Base-by-base conservation (phyloP, 306 rosid genomes). In the Heteromeles arbutifolia region DNA sequence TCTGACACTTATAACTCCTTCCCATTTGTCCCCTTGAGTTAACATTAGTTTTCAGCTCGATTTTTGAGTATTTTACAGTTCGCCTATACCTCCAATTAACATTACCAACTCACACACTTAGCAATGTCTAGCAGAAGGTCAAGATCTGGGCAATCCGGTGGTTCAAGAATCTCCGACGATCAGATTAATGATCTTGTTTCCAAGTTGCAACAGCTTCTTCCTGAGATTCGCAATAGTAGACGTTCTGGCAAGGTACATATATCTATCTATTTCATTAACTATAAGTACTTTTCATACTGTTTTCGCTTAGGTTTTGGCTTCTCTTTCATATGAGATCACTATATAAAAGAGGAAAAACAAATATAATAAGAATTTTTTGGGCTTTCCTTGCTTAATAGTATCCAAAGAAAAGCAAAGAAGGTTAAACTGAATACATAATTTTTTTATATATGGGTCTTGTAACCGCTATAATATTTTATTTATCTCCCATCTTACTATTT, bases 171-270 rank as follows among this genome's bases (percentile, higher is more conserved):
- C 82, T 84, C 89, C 0, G 99, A 96, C n/a, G 98, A 92, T 79
- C 99, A 96, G 88, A 96, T 96, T 84, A 82, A 88, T 67, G 99
- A 96, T 74, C 99, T 92, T 21, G 98, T 92, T 72, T 85, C 98
- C 73, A 96, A 92, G 86, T 82, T 96, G 85, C 98, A 92, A 39
- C 98, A 92, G 53, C 97, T 96, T 79, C 96, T 96, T 67, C 98
- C 99, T 3, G 98, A 96, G 90, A 90, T 96, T 87, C 97, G 97
- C 5, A 78, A 88, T 19, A 79, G 85, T 18, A 75, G 86, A 50
- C 86, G 77, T 34, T 90, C 99, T 14, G 99, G 92, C 85, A 96
- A 87, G 99, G 99, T 92, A 61, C 24, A 37, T 25, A 45, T 14
- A 61, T 43, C 11, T 9, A 76, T 67, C 45, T 45, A 14, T 28